Base-by-base conservation (phyloP, 768 basidiomycete species). In the Rhodotorula sphaerocarpa region DNA sequence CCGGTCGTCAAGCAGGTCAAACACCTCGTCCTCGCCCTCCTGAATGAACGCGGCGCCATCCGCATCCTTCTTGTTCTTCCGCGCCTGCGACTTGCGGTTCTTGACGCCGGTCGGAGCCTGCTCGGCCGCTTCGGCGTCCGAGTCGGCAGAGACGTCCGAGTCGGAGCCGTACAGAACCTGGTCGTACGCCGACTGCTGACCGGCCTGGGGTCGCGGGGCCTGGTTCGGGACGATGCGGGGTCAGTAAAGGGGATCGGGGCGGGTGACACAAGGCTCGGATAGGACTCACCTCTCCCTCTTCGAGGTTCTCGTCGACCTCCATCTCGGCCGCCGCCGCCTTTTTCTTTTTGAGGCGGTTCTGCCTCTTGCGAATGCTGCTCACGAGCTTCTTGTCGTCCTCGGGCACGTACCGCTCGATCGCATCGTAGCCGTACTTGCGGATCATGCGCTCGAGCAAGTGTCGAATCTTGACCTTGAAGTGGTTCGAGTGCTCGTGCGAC, bases 401-500 rank as follows among this genome's bases (percentile, higher is more conserved):
- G 55, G 86, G 86, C 81, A 71, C 82, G 84, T 39, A 82, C 79
- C 69, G 69, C 59, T 76, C 76, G 3, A 99, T 83, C 47, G 86
- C 86, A 44, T 91, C 84, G 81, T 83, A 95, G 0, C 84, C 86
- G 72, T 95, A 95, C 65, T 90, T 82, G 65, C 93, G 79, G 67
- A 97, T 81, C 82, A 96, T 85, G 50, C 93, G 83, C 78, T 97
- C 93, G 71, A 97, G 92, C 68, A 97, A 91, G 75, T 97, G 92
- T 47, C 90, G 84, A 28, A 95, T 90, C 78, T 96, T 96, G 53
- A 82, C 79, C 75, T 97, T 97, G 83, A 99, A 97, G 74, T 96
- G 95, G 72, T 97, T 97, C 75, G 93, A 93, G 77, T 97, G 93
- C 73, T 96, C 92, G 73, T 95, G 90, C 9, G 90, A 89, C 90